Evolutionary conservation across 176 grass and related monocot genomes (phyloP).

Genomic region (Paspalum vaginatum): DNA sequence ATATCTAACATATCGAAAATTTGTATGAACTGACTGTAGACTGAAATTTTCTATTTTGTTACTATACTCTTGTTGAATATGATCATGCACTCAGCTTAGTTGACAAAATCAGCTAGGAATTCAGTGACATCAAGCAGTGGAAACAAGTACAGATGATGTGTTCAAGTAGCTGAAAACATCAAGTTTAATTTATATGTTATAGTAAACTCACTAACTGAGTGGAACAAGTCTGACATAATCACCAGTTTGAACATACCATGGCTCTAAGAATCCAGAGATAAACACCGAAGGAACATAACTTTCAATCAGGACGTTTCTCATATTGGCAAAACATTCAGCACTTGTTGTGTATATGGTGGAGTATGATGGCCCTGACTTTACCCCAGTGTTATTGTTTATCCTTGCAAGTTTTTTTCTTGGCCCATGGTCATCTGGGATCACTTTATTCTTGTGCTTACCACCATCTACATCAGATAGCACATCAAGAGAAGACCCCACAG

Average conservation of each 20-base stretch:
- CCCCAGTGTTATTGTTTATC: slow-evolving; percentile 58
- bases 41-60: background rate
- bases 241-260: slow-evolving; percentile 55
- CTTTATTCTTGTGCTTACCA: slow-evolving; percentile 81
- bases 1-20: background rate
- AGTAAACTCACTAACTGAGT: slow-evolving; percentile 32
- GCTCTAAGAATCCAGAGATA: slow-evolving; percentile 75
- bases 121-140: background rate
- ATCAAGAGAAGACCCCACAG: slow-evolving; percentile 96
- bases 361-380: slow-evolving; percentile 68
- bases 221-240: background rate
- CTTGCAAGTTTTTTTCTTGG: slow-evolving; percentile 84
- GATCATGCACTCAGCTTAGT: background rate
- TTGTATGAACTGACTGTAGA: background rate
- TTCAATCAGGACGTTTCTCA: slow-evolving; percentile 74
- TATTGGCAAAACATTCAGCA: slow-evolving; percentile 71
- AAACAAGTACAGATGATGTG: background rate
- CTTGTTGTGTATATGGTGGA: slow-evolving; percentile 68
- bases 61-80: background rate
- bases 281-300: slow-evolving; percentile 71
- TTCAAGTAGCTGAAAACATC: background rate
- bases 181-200: background rate
- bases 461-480: slow-evolving; percentile 62
- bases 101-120: background rate
- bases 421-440: slow-evolving; percentile 61